Evolutionary conservation across 257 asterid species (phyloP).

Genomic region (Solanum medicagineum): DNA sequence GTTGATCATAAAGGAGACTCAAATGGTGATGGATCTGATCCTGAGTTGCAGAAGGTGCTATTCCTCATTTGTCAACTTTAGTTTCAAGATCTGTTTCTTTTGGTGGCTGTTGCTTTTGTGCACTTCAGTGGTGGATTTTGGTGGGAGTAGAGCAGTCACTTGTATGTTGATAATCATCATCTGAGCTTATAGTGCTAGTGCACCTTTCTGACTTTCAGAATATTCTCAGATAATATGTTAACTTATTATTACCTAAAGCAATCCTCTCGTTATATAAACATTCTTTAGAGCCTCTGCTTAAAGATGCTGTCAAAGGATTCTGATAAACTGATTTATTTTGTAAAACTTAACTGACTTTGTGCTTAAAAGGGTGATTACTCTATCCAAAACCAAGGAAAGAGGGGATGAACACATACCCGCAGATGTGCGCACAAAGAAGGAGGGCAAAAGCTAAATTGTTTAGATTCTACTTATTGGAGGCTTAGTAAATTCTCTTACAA

Average conservation of each 20-base stretch:
- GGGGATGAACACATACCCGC: background rate
- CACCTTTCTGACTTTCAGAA: background rate
- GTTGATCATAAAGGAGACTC: conserved; percentile 19
- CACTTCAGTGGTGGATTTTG: background rate
- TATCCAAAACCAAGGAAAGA: background rate
- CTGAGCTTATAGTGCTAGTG: background rate
- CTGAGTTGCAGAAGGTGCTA: conserved; percentile 42
- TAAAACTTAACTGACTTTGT: background rate
- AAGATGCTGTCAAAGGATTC: background rate
- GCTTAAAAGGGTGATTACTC: background rate
- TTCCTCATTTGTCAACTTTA: background rate
- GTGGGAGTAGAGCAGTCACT: background rate
- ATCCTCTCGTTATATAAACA: background rate
- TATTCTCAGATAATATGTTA: background rate
- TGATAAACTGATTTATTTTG: background rate
- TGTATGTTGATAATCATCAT: background rate
- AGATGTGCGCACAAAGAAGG: background rate
- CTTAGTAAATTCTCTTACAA: background rate
- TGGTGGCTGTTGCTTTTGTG: background rate
- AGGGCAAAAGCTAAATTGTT: background rate
- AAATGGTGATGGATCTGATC: conserved; percentile 37
- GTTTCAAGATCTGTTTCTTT: background rate
- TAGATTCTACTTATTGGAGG: background rate
- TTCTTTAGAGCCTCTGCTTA: background rate
- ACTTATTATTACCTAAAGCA: background rate